These are phyloP conservation scores for Fagus sylvatica DNA, from an alignment of 306 rosid genomes.

Conservation along the genomic window DNA sequence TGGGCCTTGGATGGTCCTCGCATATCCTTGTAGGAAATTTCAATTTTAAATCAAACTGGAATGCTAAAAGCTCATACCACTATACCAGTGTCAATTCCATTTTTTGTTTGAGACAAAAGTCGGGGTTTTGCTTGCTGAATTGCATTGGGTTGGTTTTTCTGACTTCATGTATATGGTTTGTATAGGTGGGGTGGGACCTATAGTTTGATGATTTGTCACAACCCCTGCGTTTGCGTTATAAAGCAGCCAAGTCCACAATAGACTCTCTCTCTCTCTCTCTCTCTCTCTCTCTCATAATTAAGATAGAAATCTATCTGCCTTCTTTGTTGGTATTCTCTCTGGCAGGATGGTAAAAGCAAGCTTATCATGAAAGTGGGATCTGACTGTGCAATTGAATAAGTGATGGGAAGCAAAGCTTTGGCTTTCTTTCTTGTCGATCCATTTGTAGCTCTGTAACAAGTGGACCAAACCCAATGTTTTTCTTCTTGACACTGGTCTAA, in stretches of 20 bases:
- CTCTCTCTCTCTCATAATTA: slow-evolving; percentile 42
- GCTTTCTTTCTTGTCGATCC: slow-evolving; percentile 48
- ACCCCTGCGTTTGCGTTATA: slow-evolving; percentile 56
- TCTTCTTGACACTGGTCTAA: slow-evolving; percentile 12
- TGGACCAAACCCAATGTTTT: slow-evolving; percentile 30
- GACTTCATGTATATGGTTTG: slow-evolving; percentile 19
- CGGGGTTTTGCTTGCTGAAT: background rate
- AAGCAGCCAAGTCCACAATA: slow-evolving; percentile 39
- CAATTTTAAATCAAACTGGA: background rate
- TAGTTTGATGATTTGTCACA: slow-evolving; percentile 58
- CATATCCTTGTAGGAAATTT: background rate
- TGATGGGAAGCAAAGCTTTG: slow-evolving; percentile 46
- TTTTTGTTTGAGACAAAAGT: too few relatives aligned
- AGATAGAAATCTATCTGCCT: slow-evolving; percentile 41
- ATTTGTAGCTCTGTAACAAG: slow-evolving; percentile 24
- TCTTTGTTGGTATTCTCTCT: slow-evolving; percentile 60
- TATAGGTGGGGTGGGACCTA: slow-evolving; percentile 34
- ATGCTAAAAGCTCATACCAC: too few relatives aligned
- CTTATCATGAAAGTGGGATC: slow-evolving; percentile 62
- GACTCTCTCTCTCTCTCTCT: slow-evolving; percentile 19
- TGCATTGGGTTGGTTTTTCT: slow-evolving; percentile 12
- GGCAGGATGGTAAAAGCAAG: slow-evolving; percentile 47
- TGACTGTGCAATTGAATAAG: slow-evolving; percentile 65
- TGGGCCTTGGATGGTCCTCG: too few relatives aligned
- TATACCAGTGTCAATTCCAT: too few relatives aligned